Evolutionary conservation across 2,329 filamentous ascomycete species (phyloP).

Genomic region (Neopestalotiopsis clavispora): DNA sequence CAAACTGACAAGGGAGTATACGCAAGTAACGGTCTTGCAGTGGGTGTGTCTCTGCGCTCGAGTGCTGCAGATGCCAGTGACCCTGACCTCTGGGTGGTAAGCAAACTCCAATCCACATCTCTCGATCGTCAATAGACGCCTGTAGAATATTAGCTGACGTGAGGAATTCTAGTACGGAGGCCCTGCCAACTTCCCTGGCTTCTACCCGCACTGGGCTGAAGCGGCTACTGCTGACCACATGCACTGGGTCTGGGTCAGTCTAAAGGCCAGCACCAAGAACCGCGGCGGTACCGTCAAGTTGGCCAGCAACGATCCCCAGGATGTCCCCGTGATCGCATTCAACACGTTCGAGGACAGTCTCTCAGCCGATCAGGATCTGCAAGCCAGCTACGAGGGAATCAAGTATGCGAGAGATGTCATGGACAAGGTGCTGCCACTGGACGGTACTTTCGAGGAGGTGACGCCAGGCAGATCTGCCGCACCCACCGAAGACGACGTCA

Average conservation of each 20-base stretch:
- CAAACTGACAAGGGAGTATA: slow-evolving; percentile 37
- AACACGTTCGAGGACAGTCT: slow-evolving; percentile 13
- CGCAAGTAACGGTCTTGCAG: slow-evolving; percentile 56
- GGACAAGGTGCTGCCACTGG: slow-evolving; percentile 24
- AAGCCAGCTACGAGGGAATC: slow-evolving; percentile 13
- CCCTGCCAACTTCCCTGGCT: slow-evolving; percentile 13
- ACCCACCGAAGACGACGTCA: slow-evolving; percentile 12
- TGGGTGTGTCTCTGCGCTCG: slow-evolving; percentile 35
- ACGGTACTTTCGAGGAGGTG: slow-evolving; percentile 26
- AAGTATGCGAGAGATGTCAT: slow-evolving; percentile 20
- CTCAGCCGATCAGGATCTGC: slow-evolving; percentile 9
- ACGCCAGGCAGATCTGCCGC: slow-evolving; percentile 13
- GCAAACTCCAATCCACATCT: background rate
- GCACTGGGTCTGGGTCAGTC: slow-evolving; percentile 15
- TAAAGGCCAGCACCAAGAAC: slow-evolving; percentile 14
- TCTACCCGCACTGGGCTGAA: slow-evolving; percentile 13
- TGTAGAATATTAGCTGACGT: background rate
- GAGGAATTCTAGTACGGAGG: background rate
- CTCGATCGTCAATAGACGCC: too few species aligned
- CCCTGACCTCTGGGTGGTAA: slow-evolving; percentile 11
- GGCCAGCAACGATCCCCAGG: slow-evolving; percentile 4
- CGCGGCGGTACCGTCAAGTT: slow-evolving; percentile 11
- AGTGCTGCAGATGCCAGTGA: slow-evolving; percentile 5
- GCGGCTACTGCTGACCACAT: slow-evolving; percentile 2
- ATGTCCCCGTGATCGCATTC: slow-evolving; percentile 13